phyloP scores from a whole-genome alignment of 2,329 filamentous ascomycete species.

The Thermomyces lanuginosus region DNA sequence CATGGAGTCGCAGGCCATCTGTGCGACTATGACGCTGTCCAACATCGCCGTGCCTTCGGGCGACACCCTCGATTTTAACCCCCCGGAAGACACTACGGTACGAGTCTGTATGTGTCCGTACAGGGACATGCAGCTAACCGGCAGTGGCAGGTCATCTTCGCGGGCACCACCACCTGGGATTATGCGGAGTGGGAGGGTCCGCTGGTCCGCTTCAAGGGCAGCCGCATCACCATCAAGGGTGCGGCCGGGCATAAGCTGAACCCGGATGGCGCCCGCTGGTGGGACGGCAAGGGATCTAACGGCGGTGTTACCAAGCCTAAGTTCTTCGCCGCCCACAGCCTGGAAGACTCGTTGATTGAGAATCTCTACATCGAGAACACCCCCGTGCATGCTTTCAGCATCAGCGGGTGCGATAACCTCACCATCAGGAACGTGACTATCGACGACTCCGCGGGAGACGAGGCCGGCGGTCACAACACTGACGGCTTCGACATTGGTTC shows the following conservation, averaged over 20 bases:
- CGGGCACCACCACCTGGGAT: slow-evolving; percentile 48
- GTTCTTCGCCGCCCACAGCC: slow-evolving; percentile 37
- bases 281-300: slow-evolving; percentile 45
- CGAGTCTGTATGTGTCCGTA: neutral
- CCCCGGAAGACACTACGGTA: slow-evolving; percentile 17
- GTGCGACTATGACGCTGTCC: slow-evolving; percentile 19
- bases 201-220: slow-evolving; percentile 45
- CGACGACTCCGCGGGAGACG: slow-evolving; percentile 40
- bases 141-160: slow-evolving; percentile 37
- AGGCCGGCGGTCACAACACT: slow-evolving; percentile 35
- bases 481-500: slow-evolving; percentile 43
- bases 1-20: slow-evolving; percentile 13
- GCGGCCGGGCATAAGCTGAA: slow-evolving; percentile 38
- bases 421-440: slow-evolving; percentile 38
- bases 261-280: slow-evolving; percentile 41
- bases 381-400: slow-evolving; percentile 21
- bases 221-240: slow-evolving; percentile 37
- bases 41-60: slow-evolving; percentile 20
- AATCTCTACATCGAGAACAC: slow-evolving; percentile 19
- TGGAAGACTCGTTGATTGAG: slow-evolving; percentile 16
- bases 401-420: slow-evolving; percentile 31
- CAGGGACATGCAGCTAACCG: neutral
- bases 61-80: slow-evolving; percentile 19
- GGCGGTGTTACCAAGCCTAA: slow-evolving; percentile 46
- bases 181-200: slow-evolving; percentile 51